These are phyloP conservation scores for Backusella parvicylindrica DNA, from an alignment of 192 early-diverging fungal genomes.

Conservation along the genomic window DNA sequence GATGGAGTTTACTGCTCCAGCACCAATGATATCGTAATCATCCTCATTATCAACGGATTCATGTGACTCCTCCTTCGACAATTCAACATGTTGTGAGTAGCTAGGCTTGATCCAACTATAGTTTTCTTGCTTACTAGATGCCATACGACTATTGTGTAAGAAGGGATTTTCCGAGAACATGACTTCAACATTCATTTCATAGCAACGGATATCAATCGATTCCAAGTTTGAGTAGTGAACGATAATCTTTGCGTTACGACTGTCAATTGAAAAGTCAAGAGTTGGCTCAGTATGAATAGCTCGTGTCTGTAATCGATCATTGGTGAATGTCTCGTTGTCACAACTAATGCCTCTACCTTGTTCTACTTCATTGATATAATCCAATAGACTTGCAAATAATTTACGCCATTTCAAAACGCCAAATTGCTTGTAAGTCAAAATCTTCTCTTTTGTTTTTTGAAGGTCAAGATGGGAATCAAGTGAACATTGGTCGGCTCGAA, in stretches of 20 bases:
- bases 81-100: constrained; percentile 22
- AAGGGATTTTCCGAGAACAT: constrained; percentile 48
- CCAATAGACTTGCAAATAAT: constrained; percentile 36
- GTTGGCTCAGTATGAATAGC: constrained; percentile 26
- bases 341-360: background rate
- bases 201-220: constrained; percentile 36
- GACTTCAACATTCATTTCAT: constrained; percentile 45
- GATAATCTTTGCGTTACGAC: constrained; percentile 8
- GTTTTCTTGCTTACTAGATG: background rate
- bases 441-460: constrained; percentile 14
- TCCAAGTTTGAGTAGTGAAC: constrained; percentile 35
- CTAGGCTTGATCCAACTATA: constrained; percentile 41
- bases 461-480: constrained; percentile 13
- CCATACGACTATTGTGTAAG: constrained; percentile 7
- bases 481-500: constrained; percentile 10
- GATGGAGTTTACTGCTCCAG: background rate
- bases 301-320: constrained; percentile 5
- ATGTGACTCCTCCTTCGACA: background rate
- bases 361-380: constrained; percentile 33
- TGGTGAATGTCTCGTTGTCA: background rate
- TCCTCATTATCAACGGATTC: background rate
- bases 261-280: constrained; percentile 37
- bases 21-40: background rate
- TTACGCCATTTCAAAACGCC: constrained; percentile 38
- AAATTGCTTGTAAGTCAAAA: constrained; percentile 34